These are phyloP conservation scores for Rhynchospora breviuscula DNA, from an alignment of 176 grass and related monocot genomes.

Conservation along the genomic window DNA sequence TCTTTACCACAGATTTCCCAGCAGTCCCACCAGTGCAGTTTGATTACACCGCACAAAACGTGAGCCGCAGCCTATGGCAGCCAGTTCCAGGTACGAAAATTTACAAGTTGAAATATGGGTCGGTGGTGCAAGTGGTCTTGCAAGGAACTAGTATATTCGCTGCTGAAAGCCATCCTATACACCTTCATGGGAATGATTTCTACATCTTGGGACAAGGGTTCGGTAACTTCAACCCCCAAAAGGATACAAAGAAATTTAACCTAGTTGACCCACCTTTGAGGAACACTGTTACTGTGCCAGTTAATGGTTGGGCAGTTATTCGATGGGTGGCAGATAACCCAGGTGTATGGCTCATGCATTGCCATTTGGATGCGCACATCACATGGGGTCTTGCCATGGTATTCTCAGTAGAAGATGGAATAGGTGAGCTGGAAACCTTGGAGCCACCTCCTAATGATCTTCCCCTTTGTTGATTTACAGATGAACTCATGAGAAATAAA, in stretches of 20 bases:
- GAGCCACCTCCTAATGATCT: constrained; percentile 53
- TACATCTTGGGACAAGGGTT: constrained; percentile 73
- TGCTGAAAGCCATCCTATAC: constrained; percentile 91
- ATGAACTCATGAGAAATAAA: neutral
- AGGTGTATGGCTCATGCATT: constrained; percentile 93
- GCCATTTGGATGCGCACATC: constrained; percentile 88
- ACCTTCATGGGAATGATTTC: constrained; percentile 92
- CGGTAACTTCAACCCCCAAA: constrained; percentile 60
- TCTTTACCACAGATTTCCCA: constrained; percentile 76
- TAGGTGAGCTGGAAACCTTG: constrained; percentile 51
- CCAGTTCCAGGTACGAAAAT: constrained; percentile 54
- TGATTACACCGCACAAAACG: constrained; percentile 76
- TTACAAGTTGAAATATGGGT: constrained; percentile 70
- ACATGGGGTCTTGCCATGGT: constrained; percentile 95
- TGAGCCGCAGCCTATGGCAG: constrained; percentile 67
- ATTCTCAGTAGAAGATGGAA: constrained; percentile 74
- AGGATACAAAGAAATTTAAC: constrained; percentile 62
- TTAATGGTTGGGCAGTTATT: constrained; percentile 88
- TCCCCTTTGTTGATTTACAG: constrained; percentile 51
- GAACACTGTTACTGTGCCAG: constrained; percentile 84
- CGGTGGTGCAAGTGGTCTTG: constrained; percentile 69
- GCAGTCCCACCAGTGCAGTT: constrained; percentile 64
- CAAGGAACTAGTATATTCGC: constrained; percentile 90
- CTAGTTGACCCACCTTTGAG: constrained; percentile 66
- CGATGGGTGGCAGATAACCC: constrained; percentile 79